Conservation (phyloP, 495 filamentous ascomycete genomes). For the Jackrogersella multiformis region DNA sequence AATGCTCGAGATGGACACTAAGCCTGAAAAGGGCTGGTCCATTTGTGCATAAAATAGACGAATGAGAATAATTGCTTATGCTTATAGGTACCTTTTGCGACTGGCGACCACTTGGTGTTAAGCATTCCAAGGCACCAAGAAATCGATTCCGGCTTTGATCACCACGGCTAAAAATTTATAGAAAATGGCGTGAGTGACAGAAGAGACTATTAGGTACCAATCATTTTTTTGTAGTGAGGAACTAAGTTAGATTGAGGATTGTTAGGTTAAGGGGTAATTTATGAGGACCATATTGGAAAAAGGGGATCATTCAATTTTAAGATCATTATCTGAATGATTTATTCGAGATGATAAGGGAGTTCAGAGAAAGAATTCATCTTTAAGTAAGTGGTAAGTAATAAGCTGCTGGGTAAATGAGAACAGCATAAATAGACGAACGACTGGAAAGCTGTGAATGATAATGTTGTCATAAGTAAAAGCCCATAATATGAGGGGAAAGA, state of each 20-base stretch:
- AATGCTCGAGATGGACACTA: constrained; percentile 31
- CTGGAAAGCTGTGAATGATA: constrained; percentile 27
- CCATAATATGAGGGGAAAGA: constrained; percentile 37
- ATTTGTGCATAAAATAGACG: constrained; percentile 20
- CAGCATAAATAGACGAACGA: constrained; percentile 12
- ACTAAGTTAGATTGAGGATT: constrained; percentile 17
- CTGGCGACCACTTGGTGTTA: constrained; percentile 25
- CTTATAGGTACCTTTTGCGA: constrained; percentile 28
- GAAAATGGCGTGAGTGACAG: constrained; percentile 19
- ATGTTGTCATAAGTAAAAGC: constrained; percentile 34
- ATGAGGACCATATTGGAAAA: constrained; percentile 3
- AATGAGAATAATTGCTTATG: constrained; percentile 25
- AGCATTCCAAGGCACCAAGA: constrained; percentile 19
- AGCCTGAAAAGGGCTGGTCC: constrained; percentile 19
- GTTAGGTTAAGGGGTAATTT: constrained; percentile 12
- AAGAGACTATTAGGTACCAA: constrained; percentile 8
- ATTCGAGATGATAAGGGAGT: constrained; percentile 18
- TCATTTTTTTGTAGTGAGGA: constrained; percentile 15
- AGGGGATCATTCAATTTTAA: background rate
- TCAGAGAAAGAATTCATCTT: constrained; percentile 14
- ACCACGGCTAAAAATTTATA: constrained; percentile 28
- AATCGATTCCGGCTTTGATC: constrained; percentile 32
- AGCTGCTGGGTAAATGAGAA: background rate
- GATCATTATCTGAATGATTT: background rate
- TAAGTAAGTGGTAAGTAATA: background rate